These are phyloP conservation scores for Cutaneotrichosporon cutaneum DNA, from an alignment of 1,284 basidiomycete genomes.

Conservation along the genomic window DNA sequence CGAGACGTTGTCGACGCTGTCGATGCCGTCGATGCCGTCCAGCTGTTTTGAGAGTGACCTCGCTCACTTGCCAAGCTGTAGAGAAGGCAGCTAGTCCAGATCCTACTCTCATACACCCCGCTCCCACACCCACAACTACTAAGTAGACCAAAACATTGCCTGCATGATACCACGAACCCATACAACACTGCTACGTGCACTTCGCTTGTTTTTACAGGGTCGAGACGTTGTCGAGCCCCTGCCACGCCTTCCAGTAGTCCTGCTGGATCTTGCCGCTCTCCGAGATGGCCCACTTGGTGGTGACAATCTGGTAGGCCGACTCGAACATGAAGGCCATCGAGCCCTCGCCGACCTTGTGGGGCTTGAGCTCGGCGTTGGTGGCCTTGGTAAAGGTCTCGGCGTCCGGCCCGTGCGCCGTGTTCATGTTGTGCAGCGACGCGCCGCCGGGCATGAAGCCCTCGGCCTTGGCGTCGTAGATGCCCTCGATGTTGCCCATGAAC, in stretches of 20 bases:
- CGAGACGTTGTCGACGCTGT: too few relatives aligned
- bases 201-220: background rate
- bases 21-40: too few relatives aligned
- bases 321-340: slow-evolving; percentile 41
- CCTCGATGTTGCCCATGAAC: slow-evolving; percentile 23
- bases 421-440: slow-evolving; percentile 38
- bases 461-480: slow-evolving; percentile 33
- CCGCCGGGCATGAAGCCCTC: slow-evolving; percentile 29
- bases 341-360: slow-evolving; percentile 29
- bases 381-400: slow-evolving; percentile 20
- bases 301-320: slow-evolving; percentile 34
- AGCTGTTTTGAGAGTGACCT: too few relatives aligned
- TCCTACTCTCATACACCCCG: background rate
- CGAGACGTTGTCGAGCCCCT: slow-evolving; percentile 13
- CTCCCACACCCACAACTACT: background rate
- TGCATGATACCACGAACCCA: slow-evolving; percentile 1
- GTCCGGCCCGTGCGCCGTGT: slow-evolving; percentile 38
- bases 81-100: too few relatives aligned
- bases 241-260: slow-evolving; percentile 28
- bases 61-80: too few relatives aligned
- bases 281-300: slow-evolving; percentile 34
- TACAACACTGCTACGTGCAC: slow-evolving; percentile 2
- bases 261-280: slow-evolving; percentile 38
- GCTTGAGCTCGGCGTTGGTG: slow-evolving; percentile 24
- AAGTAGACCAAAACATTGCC: background rate